These are phyloP conservation scores for Neocallimastix lanati DNA, from an alignment of 192 early-diverging fungal genomes.

Conservation along the genomic window DNA sequence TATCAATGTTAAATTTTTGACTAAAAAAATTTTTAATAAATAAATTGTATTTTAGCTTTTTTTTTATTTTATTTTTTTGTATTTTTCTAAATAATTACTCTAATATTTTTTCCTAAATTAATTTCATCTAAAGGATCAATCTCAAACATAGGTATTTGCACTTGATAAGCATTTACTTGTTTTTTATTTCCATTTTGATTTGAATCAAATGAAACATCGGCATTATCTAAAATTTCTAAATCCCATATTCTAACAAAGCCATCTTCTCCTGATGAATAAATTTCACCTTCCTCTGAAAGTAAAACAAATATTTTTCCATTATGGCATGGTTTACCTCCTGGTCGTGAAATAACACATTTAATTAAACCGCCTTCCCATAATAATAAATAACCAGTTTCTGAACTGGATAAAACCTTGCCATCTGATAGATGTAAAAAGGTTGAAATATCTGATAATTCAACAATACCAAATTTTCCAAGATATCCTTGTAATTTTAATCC, in stretches of 20 bases:
- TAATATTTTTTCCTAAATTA: conserved; percentile 24
- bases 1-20: too few species aligned
- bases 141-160: conserved; percentile 23
- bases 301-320: conserved; percentile 24
- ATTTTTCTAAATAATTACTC: neutral
- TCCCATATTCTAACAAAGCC: conserved; percentile 40
- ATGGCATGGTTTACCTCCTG: conserved; percentile 29
- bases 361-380: conserved; percentile 48
- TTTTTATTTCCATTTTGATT: neutral
- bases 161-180: conserved; percentile 4
- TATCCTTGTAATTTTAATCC: conserved; percentile 39
- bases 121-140: conserved; percentile 39
- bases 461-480: conserved; percentile 39
- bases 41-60: too few species aligned
- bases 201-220: conserved; percentile 18
- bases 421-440: conserved; percentile 36
- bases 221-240: conserved; percentile 26
- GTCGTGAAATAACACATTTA: conserved; percentile 32
- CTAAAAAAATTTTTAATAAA: too few species aligned
- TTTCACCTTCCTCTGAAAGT: conserved; percentile 25
- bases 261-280: conserved; percentile 38
- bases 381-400: conserved; percentile 40
- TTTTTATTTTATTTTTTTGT: too few species aligned
- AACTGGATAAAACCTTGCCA: conserved; percentile 36
- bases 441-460: conserved; percentile 34